phyloP scores from a whole-genome alignment of 768 basidiomycete genomes.

The Boletus reticulatus region DNA sequence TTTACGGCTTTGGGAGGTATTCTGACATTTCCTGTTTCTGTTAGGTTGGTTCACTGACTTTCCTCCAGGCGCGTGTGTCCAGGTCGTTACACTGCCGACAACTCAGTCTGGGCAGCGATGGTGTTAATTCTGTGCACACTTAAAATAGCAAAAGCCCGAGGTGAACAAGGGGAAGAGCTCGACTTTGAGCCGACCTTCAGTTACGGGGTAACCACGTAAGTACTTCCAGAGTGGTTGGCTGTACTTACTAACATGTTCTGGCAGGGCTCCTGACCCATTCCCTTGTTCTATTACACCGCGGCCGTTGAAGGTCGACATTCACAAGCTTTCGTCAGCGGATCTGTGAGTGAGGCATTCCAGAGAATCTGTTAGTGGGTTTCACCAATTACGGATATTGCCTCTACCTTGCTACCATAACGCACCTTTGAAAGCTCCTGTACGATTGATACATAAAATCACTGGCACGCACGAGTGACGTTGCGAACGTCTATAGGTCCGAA shows the following conservation, averaged over 20 bases:
- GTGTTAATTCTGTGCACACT: constrained; percentile 26
- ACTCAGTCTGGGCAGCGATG: constrained; percentile 30
- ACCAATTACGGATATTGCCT: too few species aligned
- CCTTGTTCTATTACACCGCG: not conserved
- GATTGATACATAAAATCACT: too few species aligned
- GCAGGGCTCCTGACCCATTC: not conserved
- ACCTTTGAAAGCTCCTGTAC: not conserved
- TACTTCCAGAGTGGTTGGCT: not conserved
- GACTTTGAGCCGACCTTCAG: constrained; percentile 14
- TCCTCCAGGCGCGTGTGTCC: constrained; percentile 28
- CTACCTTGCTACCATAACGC: too few species aligned
- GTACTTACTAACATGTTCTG: too few species aligned
- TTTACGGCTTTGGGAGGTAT: constrained; percentile 28
- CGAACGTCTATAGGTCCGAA: too few species aligned
- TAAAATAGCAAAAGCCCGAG: constrained; percentile 25
- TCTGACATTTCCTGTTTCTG: not conserved
- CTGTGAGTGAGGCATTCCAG: not conserved
- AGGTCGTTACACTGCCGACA: constrained; percentile 30
- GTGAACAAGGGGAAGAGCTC: constrained; percentile 28
- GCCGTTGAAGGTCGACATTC: not conserved
- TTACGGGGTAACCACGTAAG: constrained; percentile 13
- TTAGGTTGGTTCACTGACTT: not conserved
- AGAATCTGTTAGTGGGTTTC: too few species aligned
- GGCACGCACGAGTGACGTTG: too few species aligned
- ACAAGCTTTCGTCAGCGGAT: not conserved